phyloP scores from a whole-genome alignment of 2,329 filamentous ascomycete genomes.

The Apiospora arundinis region DNA sequence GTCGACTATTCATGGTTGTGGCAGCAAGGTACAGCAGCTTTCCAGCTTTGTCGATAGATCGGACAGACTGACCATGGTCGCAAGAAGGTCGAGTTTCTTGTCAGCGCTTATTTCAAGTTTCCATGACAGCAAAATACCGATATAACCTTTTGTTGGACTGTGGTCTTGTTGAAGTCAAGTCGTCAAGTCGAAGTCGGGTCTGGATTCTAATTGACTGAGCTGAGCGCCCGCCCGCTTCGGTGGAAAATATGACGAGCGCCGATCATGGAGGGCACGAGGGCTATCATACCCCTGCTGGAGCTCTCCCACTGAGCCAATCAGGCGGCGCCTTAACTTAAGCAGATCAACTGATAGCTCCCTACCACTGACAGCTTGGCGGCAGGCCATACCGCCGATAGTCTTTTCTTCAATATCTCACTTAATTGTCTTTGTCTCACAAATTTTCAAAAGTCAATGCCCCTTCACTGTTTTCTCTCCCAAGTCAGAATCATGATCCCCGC shows the following conservation, averaged over 20 bases:
- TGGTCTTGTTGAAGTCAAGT: neutral
- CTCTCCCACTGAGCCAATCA: neutral
- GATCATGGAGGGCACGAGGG: neutral
- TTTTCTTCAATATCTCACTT: neutral
- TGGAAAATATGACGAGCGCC: neutral
- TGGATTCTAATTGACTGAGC: neutral
- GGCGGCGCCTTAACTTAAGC: neutral
- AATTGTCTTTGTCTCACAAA: neutral
- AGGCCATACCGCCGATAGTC: neutral
- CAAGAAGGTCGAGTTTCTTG: neutral
- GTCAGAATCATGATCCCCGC: neutral
- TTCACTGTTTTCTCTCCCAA: neutral
- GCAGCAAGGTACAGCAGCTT: slow-evolving; percentile 1
- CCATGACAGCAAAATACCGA: neutral
- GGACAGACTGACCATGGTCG: slow-evolving; percentile 9
- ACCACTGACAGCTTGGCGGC: neutral
- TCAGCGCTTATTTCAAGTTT: neutral
- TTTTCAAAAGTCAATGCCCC: neutral
- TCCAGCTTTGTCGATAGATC: slow-evolving; percentile 6
- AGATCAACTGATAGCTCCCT: neutral
- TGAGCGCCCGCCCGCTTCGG: neutral
- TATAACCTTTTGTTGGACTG: neutral
- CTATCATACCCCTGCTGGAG: neutral
- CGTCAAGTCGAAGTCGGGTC: neutral
- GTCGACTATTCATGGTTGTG: slow-evolving; percentile 5